Percentiles rank a stretch among this genome's conserved stretches.
Conservation (phyloP, 2,329 filamentous ascomycete genomes). For the Setomelanomma holmii region DNA sequence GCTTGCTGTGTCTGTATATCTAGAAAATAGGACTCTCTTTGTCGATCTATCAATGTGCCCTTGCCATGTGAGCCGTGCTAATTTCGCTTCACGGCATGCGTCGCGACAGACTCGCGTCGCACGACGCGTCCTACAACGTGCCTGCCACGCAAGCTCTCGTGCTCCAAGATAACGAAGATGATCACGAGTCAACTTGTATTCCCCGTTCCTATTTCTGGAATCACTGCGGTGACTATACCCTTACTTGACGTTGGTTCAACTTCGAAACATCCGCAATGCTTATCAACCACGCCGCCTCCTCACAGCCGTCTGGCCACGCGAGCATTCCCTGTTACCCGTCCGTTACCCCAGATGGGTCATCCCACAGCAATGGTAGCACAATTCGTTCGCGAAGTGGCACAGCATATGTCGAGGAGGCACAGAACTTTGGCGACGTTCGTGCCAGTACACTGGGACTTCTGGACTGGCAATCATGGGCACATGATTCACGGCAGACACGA, state of each 20-base stretch:
- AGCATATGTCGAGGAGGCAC: not conserved
- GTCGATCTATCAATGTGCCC: not conserved
- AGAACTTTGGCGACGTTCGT: not conserved
- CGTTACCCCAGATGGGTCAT: not conserved
- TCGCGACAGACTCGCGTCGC: slow-evolving; percentile 2
- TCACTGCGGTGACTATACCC: too few species aligned
- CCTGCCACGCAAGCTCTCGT: not conserved
- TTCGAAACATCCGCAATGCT: slow-evolving; percentile 1
- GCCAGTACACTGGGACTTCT: not conserved
- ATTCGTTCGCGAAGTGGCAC: not conserved
- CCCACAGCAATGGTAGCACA: not conserved
- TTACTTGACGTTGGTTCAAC: slow-evolving; percentile 3
- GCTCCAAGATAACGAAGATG: not conserved
- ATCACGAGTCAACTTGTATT: not conserved
- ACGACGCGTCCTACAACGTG: slow-evolving; percentile 4
- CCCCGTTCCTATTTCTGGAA: too few species aligned
- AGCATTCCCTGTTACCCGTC: not conserved
- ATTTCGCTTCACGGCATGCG: not conserved
- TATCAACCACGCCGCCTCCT: slow-evolving; percentile 3
- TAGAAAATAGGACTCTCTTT: slow-evolving; percentile 6
- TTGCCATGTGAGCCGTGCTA: not conserved
- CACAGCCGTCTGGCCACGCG: not conserved
- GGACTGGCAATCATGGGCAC: not conserved
- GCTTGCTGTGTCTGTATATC: slow-evolving; percentile 11
- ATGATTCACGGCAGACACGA: not conserved